Conservation (phyloP, 129 eudicot genomes). For the Flaveria sonorensis region DNA sequence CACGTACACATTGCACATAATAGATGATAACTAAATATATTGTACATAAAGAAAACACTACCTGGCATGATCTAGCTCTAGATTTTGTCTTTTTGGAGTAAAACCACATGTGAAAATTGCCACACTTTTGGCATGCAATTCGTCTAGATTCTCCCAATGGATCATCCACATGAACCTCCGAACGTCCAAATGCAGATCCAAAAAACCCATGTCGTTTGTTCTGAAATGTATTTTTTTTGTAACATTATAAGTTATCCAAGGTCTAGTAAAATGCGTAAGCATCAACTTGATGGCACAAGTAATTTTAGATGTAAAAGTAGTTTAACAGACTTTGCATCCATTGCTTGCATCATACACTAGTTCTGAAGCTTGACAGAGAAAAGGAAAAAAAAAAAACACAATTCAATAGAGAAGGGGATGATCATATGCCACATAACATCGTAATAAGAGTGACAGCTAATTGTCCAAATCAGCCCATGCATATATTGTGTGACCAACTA, state of each 20-base stretch:
- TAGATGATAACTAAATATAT: neutral
- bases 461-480: conserved; percentile 4
- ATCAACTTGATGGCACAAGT: neutral
- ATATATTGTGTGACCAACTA: neutral
- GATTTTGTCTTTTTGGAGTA: conserved; percentile 63
- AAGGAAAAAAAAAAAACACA: neutral
- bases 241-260: conserved; percentile 11
- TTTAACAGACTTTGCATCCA: neutral
- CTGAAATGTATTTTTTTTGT: conserved; percentile 45
- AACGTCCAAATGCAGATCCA: conserved; percentile 54
- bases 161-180: conserved; percentile 65
- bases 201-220: conserved; percentile 62
- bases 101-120: conserved; percentile 63
- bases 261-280: conserved; percentile 19
- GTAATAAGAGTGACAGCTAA: neutral
- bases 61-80: conserved; percentile 94
- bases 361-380: neutral
- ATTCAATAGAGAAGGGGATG: neutral
- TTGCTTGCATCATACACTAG: conserved; percentile 7
- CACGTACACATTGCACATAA: neutral
- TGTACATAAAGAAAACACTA: conserved; percentile 15
- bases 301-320: neutral
- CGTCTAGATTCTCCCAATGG: conserved; percentile 66
- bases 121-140: conserved; percentile 83
- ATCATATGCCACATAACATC: conserved; percentile 1